A percentile compares a stretch with the other conserved stretches of the same genome.
phyloP scores from a whole-genome alignment of 192 early-diverging fungal genomes.

The Chytriomyces confervae region DNA sequence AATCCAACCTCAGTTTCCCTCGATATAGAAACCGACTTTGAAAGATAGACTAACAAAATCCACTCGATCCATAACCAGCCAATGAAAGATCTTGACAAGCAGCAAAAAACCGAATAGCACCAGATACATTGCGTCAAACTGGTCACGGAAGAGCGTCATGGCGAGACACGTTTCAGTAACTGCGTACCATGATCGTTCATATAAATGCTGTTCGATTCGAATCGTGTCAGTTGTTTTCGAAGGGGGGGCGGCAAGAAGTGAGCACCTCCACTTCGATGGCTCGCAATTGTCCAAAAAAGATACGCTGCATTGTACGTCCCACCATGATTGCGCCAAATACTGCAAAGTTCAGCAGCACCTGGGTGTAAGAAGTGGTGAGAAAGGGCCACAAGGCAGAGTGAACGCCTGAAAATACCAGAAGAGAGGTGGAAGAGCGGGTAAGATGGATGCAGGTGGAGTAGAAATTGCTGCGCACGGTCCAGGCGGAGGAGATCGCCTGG shows the following conservation, averaged over 20 bases:
- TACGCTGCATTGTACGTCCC: constrained; percentile 75
- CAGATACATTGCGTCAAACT: constrained; percentile 88
- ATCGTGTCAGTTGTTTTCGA: not conserved
- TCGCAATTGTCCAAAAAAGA: constrained; percentile 92
- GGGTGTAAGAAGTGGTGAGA: not conserved
- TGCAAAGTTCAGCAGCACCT: constrained; percentile 83
- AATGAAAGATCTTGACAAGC: constrained; percentile 95
- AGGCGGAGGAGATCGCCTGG: constrained; percentile 49
- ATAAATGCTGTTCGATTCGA: constrained; percentile 73
- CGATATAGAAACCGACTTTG: not conserved
- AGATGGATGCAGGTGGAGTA: constrained; percentile 91
- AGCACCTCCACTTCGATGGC: constrained; percentile 90
- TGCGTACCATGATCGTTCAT: constrained; percentile 96
- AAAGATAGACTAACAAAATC: constrained; percentile 66
- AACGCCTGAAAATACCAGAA: constrained; percentile 70
- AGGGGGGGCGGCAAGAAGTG: not conserved
- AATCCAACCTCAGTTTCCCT: not conserved
- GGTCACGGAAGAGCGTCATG: constrained; percentile 94
- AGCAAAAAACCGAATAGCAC: constrained; percentile 86
- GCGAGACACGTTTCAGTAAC: constrained; percentile 96
- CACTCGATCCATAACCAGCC: constrained; percentile 91
- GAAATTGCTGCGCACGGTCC: constrained; percentile 66
- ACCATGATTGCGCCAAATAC: constrained; percentile 79
- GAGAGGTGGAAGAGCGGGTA: constrained; percentile 81
- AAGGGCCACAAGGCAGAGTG: constrained; percentile 1